Conservation (phyloP, 768 basidiomycete species). For the Kwoniella sp. region DNA sequence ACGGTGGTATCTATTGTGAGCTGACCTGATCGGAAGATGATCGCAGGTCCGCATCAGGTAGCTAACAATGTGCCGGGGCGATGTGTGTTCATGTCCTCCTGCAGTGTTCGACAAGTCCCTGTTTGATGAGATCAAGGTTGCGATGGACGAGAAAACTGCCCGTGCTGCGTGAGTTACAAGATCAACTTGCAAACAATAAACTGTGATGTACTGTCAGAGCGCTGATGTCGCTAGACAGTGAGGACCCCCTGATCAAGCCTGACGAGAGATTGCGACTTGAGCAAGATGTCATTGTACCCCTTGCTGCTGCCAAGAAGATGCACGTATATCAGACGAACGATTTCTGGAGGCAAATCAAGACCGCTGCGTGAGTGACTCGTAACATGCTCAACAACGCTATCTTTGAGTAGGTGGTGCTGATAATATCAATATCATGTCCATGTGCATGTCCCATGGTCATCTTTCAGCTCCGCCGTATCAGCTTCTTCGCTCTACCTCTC, state of each 20-base stretch:
- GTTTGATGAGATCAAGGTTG: conserved; percentile 58
- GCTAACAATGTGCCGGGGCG: no score
- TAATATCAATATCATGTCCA: no score
- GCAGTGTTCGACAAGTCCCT: conserved; percentile 57
- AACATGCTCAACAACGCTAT: no score
- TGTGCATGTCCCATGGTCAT: no score
- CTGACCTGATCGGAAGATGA: conserved; percentile 2
- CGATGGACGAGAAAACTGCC: conserved; percentile 58
- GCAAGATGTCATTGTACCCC: conserved; percentile 59
- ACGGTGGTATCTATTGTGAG: conserved; percentile 57
- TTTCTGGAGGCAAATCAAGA: conserved; percentile 60
- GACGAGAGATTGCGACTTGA: conserved; percentile 59
- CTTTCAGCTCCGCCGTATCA: conserved; percentile 59
- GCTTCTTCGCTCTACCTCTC: conserved; percentile 58
- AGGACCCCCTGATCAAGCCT: conserved; percentile 53
- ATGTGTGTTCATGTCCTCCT: background rate
- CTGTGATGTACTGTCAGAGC: no score
- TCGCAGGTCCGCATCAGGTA: no score
- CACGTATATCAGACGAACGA: conserved; percentile 57
- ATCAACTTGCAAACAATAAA: background rate
- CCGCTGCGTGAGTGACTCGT: conserved; percentile 55
- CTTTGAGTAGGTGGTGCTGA: background rate
- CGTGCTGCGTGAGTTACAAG: conserved; percentile 47
- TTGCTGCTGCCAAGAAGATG: conserved; percentile 57
- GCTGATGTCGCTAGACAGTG: no score